Evolutionary conservation across 2,329 filamentous ascomycete genomes (phyloP), one percentile per base, ranked within the genome.

Genomic region (Arthrobotrys conoides): DNA sequence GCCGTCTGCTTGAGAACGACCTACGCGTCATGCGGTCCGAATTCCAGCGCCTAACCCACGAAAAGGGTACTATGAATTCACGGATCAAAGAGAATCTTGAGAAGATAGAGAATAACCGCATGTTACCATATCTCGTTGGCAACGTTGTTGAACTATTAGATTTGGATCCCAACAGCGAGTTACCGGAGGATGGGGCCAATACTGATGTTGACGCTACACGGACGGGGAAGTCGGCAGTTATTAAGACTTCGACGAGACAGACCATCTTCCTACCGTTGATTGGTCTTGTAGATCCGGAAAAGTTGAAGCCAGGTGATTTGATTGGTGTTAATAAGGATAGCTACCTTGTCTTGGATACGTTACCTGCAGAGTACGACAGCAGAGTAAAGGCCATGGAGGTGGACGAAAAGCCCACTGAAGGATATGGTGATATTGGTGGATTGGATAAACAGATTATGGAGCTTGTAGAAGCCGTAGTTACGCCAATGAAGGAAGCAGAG

Each of bases 321-420:
- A 99, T 99, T 80, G 96, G 96, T 85, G 94, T 99, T 75, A 98
- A 99, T 85, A 99, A 99, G 87, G 96, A 99, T 83, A 98, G 95
- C 75, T 99, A 99, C 84, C 90, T 99, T 41, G 93, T 99, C 81
- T 89, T 99, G 73, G 96, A 99, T 84, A 99, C 96, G 24, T 88
- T 99, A 81, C 96, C 96, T 0, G 96, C 96, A 57, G 96, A 99
- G 85, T 99, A 99, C 84, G 96, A 99, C 84, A 98, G 95, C 86
- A 91, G 96, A 85, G 96, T 99, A 81, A 99, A 99, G 88, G 96
- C 96, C 41, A 99, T 99, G 96, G 96, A 99, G 87, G 96, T 99
- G 6, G 96, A 99, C 83, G 96, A 99, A 89, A 99, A 99, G 88
- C 96, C 96, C 9, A 98, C 94, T 46, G 96, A 99, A 86, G 97